A percentile compares a stretch with the other conserved stretches of the same genome.
These are phyloP conservation scores for Xylariaceae sp. DNA, from an alignment of 2,329 filamentous ascomycete species.

Conservation along the genomic window DNA sequence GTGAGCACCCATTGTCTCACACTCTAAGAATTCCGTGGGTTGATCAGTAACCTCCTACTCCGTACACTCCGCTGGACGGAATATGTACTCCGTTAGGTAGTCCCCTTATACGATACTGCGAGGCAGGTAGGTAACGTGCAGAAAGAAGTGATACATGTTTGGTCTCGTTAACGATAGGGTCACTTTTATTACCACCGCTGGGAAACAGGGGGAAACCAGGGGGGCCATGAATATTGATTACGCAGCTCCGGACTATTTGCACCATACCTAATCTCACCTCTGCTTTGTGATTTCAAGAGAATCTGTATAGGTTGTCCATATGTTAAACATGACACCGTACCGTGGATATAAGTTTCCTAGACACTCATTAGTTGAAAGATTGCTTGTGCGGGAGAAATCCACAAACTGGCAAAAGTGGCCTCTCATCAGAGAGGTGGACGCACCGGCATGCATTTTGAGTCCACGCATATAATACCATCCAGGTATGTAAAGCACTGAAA, in stretches of 20 bases:
- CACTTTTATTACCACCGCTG: background rate
- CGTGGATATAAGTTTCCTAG: background rate
- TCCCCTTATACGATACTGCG: background rate
- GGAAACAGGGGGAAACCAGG: background rate
- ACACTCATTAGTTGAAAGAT: background rate
- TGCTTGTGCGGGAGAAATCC: background rate
- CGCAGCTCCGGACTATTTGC: too few relatives aligned
- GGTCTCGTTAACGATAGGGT: background rate
- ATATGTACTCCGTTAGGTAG: background rate
- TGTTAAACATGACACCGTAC: background rate
- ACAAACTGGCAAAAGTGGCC: too few relatives aligned
- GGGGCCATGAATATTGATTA: too few relatives aligned
- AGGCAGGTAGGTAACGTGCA: background rate
- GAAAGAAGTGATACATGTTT: background rate
- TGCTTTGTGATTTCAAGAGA: background rate
- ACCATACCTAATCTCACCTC: background rate
- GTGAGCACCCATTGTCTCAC: background rate
- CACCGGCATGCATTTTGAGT: background rate
- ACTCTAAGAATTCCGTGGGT: background rate
- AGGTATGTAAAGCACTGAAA: background rate
- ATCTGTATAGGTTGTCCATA: background rate
- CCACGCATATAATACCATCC: background rate
- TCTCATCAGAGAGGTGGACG: background rate
- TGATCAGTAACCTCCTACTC: too few relatives aligned
- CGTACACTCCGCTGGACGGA: background rate